These are phyloP conservation scores for Capsicum chinense DNA, from an alignment of 257 asterid species.

Conservation along the genomic window DNA sequence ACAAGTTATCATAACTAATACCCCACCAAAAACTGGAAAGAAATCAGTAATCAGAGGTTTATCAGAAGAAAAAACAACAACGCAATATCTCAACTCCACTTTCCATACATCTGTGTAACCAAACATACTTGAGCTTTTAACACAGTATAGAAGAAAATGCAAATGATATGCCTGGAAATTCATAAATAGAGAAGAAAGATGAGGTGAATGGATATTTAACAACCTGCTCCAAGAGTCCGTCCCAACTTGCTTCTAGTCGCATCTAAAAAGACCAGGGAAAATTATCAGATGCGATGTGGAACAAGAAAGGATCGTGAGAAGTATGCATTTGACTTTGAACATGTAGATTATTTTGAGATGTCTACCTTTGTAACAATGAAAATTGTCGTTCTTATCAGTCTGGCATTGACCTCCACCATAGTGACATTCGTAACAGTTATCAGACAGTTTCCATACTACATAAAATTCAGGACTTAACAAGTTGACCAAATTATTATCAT, in stretches of 20 bases:
- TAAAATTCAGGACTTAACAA: rapidly evolving
- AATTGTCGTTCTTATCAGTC: background rate
- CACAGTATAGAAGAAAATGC: background rate
- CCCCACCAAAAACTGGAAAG: slow-evolving; percentile 14
- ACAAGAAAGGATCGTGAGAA: background rate
- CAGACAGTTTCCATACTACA: background rate
- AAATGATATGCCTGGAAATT: background rate
- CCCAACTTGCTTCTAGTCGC: background rate
- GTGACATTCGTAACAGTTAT: background rate
- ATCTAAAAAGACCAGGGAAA: background rate
- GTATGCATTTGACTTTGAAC: background rate
- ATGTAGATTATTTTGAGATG: background rate
- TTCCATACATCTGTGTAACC: no score
- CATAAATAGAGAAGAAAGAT: background rate
- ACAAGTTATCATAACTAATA: background rate
- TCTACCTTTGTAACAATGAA: slow-evolving; percentile 21
- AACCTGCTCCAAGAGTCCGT: background rate
- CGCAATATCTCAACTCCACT: background rate
- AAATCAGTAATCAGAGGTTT: background rate
- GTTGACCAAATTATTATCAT: background rate
- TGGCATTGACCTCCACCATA: slow-evolving; percentile 17
- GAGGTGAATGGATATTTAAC: background rate
- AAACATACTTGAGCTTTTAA: background rate
- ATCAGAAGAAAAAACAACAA: background rate
- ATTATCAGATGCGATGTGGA: background rate